Conservation (phyloP, 768 basidiomycete genomes). For the Cantharellus cinnabarinus region DNA sequence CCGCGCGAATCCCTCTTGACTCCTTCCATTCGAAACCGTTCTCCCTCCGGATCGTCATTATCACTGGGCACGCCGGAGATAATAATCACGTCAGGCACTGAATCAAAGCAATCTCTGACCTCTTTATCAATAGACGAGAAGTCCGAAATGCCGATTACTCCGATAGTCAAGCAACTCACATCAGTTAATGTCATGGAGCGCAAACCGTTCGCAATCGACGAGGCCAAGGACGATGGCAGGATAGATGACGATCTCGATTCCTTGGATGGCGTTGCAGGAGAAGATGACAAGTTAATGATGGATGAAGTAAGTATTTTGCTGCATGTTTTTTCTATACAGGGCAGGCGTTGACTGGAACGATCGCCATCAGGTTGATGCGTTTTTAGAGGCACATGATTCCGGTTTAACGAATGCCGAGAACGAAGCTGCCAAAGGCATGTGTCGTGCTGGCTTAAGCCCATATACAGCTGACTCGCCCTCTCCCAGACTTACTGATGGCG, state of each 20-base stretch:
- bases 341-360: background rate
- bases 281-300: constrained; percentile 55
- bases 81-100: constrained; percentile 11
- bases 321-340: background rate
- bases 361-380: constrained; percentile 54
- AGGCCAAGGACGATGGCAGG: constrained; percentile 67
- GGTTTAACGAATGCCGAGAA: constrained; percentile 65
- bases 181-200: constrained; percentile 62
- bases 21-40: constrained; percentile 15
- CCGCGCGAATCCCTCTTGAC: constrained; percentile 73
- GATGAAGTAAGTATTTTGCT: constrained; percentile 43
- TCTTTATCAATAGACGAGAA: constrained; percentile 18
- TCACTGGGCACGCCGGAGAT: constrained; percentile 1
- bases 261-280: constrained; percentile 29
- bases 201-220: constrained; percentile 93
- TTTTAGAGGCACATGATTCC: constrained; percentile 83
- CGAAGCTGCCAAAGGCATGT: constrained; percentile 28
- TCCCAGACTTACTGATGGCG: too few relatives aligned
- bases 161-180: background rate
- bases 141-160: background rate
- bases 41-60: constrained; percentile 16
- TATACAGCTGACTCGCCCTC: too few relatives aligned
- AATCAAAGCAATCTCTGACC: constrained; percentile 11
- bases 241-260: constrained; percentile 30
- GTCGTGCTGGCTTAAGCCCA: background rate